phyloP scores from a whole-genome alignment of 2,329 filamentous ascomycete genomes.

The Beauveria brongniartii region DNA sequence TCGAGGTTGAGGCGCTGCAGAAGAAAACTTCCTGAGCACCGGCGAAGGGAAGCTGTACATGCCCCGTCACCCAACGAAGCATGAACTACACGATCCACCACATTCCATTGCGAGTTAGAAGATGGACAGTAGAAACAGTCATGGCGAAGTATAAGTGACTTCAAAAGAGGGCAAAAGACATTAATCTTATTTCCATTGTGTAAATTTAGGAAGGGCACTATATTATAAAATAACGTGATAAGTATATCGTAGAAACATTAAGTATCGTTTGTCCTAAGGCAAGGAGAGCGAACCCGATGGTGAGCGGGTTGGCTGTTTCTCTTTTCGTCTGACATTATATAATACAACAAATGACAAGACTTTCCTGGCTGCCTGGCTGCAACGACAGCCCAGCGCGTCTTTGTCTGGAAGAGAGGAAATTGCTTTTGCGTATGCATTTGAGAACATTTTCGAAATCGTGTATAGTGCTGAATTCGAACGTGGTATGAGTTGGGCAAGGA shows the following conservation, averaged over 20 bases:
- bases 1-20: constrained; percentile 54
- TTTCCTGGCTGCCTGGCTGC: not conserved
- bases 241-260: constrained; percentile 2
- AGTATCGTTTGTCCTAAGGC: not conserved
- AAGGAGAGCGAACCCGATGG: not conserved
- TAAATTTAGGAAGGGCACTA: not conserved
- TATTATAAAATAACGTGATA: not conserved
- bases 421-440: not conserved
- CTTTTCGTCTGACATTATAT: constrained; percentile 1
- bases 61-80: not conserved
- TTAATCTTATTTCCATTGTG: constrained; percentile 2
- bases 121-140: not conserved
- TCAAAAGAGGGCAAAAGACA: not conserved
- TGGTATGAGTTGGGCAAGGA: not conserved
- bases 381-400: not conserved
- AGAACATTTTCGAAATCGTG: not conserved
- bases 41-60: not conserved
- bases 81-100: not conserved
- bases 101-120: not conserved
- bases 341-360: not conserved
- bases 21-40: constrained; percentile 6
- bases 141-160: not conserved
- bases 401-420: not conserved
- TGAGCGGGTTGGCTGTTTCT: not conserved
- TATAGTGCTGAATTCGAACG: not conserved